Evolutionary conservation across 1,284 basidiomycete genomes (phyloP).

Genomic region (Violaceomyces palustris): DNA sequence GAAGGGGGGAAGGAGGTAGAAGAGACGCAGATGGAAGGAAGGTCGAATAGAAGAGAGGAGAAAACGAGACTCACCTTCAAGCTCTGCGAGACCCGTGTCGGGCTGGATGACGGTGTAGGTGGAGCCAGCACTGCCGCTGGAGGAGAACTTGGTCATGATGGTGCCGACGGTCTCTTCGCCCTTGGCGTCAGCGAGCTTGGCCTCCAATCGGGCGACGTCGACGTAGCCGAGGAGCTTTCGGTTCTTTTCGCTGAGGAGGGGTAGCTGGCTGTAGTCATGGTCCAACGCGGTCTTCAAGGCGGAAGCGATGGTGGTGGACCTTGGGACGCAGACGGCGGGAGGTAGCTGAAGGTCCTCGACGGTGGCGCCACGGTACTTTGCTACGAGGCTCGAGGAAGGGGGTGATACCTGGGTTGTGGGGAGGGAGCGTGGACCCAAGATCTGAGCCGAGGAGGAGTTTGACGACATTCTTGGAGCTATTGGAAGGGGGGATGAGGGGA

Average conservation of each 20-base stretch:
- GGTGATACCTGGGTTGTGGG: conserved; percentile 27
- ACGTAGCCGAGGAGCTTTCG: conserved; percentile 43
- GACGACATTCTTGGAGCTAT: conserved; percentile 2
- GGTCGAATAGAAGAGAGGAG: neutral
- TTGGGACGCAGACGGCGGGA: conserved; percentile 41
- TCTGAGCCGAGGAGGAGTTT: conserved; percentile 30
- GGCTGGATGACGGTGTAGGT: conserved; percentile 44
- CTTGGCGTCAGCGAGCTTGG: conserved; percentile 21
- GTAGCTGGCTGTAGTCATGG: conserved; percentile 46
- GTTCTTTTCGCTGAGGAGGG: conserved; percentile 36
- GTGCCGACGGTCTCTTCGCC: conserved; percentile 19
- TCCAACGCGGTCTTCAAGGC: conserved; percentile 40
- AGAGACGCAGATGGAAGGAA: neutral
- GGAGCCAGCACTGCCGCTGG: conserved; percentile 11
- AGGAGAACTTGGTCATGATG: conserved; percentile 41
- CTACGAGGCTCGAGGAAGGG: conserved; percentile 22
- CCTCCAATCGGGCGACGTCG: conserved; percentile 35
- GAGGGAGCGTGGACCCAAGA: conserved; percentile 32
- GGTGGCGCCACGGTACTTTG: conserved; percentile 41
- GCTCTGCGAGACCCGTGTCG: conserved; percentile 47
- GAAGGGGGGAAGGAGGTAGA: no score
- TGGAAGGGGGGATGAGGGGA: no score
- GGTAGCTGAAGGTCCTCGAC: conserved; percentile 46
- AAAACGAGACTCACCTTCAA: no score
- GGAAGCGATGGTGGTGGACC: conserved; percentile 17